These are phyloP conservation scores for Hypoxylon subgilvum DNA, from an alignment of 495 filamentous ascomycete genomes.

Conservation along the genomic window DNA sequence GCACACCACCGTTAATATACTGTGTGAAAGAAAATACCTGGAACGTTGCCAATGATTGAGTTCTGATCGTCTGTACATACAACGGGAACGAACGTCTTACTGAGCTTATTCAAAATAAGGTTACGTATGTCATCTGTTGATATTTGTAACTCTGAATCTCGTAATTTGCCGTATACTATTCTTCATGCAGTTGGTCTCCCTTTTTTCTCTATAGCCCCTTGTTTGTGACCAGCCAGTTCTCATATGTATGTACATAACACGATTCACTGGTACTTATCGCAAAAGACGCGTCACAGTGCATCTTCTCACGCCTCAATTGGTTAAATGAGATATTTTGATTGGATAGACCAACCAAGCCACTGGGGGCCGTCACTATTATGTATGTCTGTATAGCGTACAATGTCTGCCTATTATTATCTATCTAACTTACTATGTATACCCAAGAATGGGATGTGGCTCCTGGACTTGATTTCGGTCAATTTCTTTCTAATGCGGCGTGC, in stretches of 20 bases:
- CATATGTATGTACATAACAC: slow-evolving; percentile 12
- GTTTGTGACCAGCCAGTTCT: too few relatives aligned
- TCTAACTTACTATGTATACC: slow-evolving; percentile 1
- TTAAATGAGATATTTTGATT: slow-evolving; percentile 32
- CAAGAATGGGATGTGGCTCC: slow-evolving; percentile 16
- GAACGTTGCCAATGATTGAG: too few relatives aligned
- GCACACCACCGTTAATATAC: too few relatives aligned
- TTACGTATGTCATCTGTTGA: slow-evolving; percentile 29
- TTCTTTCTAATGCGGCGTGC: slow-evolving; percentile 5
- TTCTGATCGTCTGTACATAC: too few relatives aligned
- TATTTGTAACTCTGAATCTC: background rate
- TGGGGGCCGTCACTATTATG: slow-evolving; percentile 13
- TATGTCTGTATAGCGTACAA: too few relatives aligned
- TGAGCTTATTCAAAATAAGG: slow-evolving; percentile 29
- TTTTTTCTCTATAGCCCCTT: too few relatives aligned
- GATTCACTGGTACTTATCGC: background rate
- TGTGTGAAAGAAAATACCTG: too few relatives aligned
- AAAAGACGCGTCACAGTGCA: slow-evolving; percentile 33
- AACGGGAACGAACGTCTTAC: background rate
- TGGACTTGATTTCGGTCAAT: slow-evolving; percentile 5
- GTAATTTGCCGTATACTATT: background rate
- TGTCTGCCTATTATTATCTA: background rate
- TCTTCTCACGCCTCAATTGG: slow-evolving; percentile 14
- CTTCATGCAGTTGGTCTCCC: too few relatives aligned
- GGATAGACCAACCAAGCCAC: slow-evolving; percentile 19